Conservation (phyloP, 306 rosid species). For the Sesbania bispinosa region DNA sequence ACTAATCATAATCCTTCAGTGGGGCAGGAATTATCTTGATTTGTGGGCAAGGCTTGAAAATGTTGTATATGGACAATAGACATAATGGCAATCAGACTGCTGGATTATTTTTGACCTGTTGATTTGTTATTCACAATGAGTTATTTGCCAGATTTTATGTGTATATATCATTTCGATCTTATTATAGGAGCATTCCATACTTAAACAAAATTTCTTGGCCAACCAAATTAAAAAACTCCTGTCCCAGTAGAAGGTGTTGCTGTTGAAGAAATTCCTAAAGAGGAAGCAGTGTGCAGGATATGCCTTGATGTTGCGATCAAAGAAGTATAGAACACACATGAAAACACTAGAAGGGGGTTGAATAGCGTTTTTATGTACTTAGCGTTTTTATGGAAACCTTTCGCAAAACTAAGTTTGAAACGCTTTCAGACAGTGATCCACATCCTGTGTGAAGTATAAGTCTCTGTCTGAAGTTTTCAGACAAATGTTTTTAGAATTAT, state of each 20-base stretch:
- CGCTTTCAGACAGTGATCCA: too few relatives aligned
- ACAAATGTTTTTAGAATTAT: too few relatives aligned
- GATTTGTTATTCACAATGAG: background rate
- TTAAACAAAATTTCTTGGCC: conserved; percentile 12
- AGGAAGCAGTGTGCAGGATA: conserved; percentile 96
- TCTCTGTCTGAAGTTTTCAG: too few relatives aligned
- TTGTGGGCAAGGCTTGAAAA: background rate
- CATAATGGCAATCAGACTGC: background rate
- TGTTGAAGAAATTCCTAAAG: conserved; percentile 97
- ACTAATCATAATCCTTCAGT: background rate
- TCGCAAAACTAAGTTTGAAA: too few relatives aligned
- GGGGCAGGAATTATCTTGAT: background rate
- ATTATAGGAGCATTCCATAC: background rate
- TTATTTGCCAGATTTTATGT: background rate
- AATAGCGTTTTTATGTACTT: too few relatives aligned
- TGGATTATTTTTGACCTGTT: conserved; percentile 10
- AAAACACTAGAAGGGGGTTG: too few relatives aligned
- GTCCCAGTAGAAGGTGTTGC: conserved; percentile 50
- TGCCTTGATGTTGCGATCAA: conserved; percentile 85
- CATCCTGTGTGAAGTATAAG: too few relatives aligned
- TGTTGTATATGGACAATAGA: background rate
- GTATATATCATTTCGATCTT: background rate
- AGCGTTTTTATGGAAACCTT: too few relatives aligned
- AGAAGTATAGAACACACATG: too few relatives aligned
- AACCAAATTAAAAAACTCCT: conserved; percentile 74